Percentiles rank a stretch among this genome's conserved stretches.
phyloP scores from a whole-genome alignment of 169 alveolate species.

The Plasmodium gallinaceum region DNA sequence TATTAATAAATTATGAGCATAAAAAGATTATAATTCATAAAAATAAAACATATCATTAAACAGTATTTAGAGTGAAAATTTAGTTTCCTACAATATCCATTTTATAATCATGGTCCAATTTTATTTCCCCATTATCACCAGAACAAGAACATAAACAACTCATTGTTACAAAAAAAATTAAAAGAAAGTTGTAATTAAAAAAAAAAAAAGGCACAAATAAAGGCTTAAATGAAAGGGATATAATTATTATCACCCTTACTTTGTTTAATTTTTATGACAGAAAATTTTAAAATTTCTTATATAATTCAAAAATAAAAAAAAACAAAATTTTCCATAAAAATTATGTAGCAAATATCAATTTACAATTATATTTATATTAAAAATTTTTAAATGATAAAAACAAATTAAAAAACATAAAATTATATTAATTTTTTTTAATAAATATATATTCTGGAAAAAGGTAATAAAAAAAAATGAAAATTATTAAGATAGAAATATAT shows the following conservation, averaged over 20 bases:
- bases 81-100: slow-evolving; percentile 26
- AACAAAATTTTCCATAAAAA: neutral
- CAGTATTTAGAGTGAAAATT: neutral
- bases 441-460: neutral
- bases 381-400: slow-evolving; percentile 5
- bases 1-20: no score
- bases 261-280: slow-evolving; percentile 8
- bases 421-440: neutral
- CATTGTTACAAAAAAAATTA: slow-evolving; percentile 35
- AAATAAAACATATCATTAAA: neutral
- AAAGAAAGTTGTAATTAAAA: neutral
- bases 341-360: neutral
- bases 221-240: neutral
- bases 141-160: slow-evolving; percentile 65
- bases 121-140: slow-evolving; percentile 54
- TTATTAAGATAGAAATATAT: slow-evolving; percentile 6
- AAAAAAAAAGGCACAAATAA: slow-evolving; percentile 18
- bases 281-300: neutral
- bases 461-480: neutral
- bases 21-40: neutral
- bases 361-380: slow-evolving; percentile 6
- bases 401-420: neutral
- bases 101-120: slow-evolving; percentile 41
- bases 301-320: slow-evolving; percentile 3
- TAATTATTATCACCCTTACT: neutral